phyloP scores from a whole-genome alignment of 225 moss, liverwort and hornwort genomes.

The Antitrichia curtipendula region DNA sequence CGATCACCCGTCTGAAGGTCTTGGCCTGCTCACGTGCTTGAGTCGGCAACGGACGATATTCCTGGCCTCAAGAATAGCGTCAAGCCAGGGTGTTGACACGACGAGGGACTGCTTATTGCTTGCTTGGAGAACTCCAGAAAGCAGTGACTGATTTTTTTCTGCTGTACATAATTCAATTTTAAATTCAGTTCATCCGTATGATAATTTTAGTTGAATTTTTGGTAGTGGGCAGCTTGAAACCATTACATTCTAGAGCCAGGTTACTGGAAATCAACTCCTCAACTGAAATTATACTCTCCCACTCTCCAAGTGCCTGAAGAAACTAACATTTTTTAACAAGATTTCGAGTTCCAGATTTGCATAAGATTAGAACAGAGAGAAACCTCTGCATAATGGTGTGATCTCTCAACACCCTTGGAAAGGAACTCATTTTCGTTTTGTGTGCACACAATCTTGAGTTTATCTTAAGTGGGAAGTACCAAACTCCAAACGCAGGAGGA shows the following conservation, averaged over 20 bases:
- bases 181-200: background rate
- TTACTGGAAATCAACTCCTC: background rate
- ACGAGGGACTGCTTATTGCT: conserved; percentile 28
- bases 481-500: no score
- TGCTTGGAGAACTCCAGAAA: conserved; percentile 15
- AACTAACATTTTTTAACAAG: background rate
- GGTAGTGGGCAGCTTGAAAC: background rate
- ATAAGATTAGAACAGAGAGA: background rate
- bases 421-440: background rate
- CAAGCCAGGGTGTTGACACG: conserved; percentile 15
- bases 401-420: background rate
- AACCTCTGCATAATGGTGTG: background rate
- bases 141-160: conserved; percentile 17
- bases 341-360: background rate
- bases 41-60: conserved; percentile 21
- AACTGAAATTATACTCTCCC: background rate
- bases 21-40: conserved; percentile 29
- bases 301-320: background rate
- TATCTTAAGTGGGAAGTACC: background rate
- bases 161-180: conserved; percentile 8
- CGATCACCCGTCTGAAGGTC: conserved; percentile 23
- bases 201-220: background rate
- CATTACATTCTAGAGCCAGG: background rate
- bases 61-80: conserved; percentile 14
- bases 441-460: background rate